These are phyloP conservation scores for Orobanche coerulescens DNA, from an alignment of 257 asterid genomes.

Conservation along the genomic window DNA sequence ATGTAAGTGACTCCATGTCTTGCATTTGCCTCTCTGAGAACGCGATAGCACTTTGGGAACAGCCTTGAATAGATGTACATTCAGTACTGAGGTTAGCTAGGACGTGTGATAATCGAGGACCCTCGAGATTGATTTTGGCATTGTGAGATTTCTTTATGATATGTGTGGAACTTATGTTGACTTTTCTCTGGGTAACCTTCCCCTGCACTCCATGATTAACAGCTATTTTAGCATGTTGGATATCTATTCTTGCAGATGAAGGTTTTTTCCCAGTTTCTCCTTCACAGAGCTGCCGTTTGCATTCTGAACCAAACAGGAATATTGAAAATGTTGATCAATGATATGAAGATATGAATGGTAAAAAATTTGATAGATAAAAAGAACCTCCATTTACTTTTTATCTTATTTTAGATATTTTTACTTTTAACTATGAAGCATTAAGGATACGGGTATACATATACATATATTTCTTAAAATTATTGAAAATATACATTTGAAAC, in stretches of 20 bases:
- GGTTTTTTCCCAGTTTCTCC: conserved; percentile 24
- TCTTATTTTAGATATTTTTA: too few relatives aligned
- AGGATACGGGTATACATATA: too few relatives aligned
- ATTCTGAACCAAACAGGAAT: conserved; percentile 27
- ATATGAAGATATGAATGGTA: not conserved
- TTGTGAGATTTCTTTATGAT: conserved; percentile 30
- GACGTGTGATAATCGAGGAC: conserved; percentile 37
- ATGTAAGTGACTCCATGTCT: conserved; percentile 51
- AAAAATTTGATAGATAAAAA: not conserved
- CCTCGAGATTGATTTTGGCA: conserved; percentile 36
- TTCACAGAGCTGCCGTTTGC: conserved; percentile 31
- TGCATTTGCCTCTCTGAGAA: conserved; percentile 75
- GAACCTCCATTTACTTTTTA: not conserved
- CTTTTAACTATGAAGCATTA: too few relatives aligned
- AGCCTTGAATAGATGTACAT: conserved; percentile 41
- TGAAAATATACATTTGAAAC: too few relatives aligned
- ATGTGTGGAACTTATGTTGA: conserved; percentile 25
- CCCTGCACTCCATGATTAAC: conserved; percentile 23
- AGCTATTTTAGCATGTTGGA: conserved; percentile 18
- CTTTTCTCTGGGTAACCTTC: conserved; percentile 26
- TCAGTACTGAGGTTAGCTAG: conserved; percentile 40
- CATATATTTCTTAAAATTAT: not conserved
- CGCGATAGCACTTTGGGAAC: conserved; percentile 58
- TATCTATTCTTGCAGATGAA: conserved; percentile 23
- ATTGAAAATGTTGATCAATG: conserved; percentile 9